Evolutionary conservation across 306 rosid genomes (phyloP).

Genomic region (Quercus variabilis): DNA sequence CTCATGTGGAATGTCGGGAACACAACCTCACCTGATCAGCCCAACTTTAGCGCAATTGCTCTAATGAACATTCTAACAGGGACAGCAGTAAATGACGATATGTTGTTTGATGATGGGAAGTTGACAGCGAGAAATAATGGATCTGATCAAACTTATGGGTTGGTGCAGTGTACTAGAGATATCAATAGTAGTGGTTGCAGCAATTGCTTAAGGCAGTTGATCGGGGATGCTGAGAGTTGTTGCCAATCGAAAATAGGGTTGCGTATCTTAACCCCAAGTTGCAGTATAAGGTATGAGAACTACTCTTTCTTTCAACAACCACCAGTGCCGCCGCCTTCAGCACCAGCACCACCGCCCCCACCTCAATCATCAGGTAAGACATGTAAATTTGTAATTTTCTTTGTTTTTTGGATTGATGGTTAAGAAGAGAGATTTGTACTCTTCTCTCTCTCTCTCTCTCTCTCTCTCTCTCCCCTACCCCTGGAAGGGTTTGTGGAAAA

Average conservation of each 20-base stretch:
- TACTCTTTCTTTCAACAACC: conserved; percentile 13
- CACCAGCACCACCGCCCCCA: background rate
- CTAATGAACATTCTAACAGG: background rate
- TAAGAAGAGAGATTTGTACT: no score
- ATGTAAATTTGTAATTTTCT: background rate
- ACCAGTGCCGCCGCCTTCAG: background rate
- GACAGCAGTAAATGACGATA: background rate
- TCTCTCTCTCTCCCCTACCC: accelerated
- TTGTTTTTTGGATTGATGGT: no score
- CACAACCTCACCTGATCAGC: background rate
- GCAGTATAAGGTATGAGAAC: conserved; percentile 38
- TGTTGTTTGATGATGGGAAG: conserved; percentile 14
- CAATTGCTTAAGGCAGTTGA: conserved; percentile 24
- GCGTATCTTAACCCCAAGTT: conserved; percentile 33
- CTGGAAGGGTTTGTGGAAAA: no score
- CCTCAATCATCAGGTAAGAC: conserved; percentile 7
- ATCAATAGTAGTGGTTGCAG: conserved; percentile 10
- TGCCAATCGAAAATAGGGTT: conserved; percentile 22
- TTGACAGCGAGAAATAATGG: background rate
- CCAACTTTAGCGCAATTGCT: background rate
- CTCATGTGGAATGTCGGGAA: background rate
- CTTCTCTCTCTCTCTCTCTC: no score
- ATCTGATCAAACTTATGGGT: conserved; percentile 8
- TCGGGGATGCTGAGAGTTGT: background rate
- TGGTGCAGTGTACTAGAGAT: conserved; percentile 45